Evolutionary conservation across 2,329 filamentous ascomycete genomes (phyloP).

Genomic region (Thelonectria blattea): DNA sequence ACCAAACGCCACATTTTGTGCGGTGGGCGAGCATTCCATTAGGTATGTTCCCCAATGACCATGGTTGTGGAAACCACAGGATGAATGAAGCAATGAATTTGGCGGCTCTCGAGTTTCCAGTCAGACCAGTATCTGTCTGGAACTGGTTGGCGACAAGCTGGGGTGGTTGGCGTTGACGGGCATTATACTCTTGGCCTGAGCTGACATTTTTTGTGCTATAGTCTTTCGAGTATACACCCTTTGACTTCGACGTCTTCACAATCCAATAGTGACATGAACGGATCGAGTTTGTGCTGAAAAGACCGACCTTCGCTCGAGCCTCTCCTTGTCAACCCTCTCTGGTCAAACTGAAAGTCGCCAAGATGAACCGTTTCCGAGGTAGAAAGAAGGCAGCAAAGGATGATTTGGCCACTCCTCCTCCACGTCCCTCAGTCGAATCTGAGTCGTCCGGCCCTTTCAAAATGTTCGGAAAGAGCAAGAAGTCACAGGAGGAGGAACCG

Average conservation of each 20-base stretch:
- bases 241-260: background rate
- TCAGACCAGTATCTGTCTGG: background rate
- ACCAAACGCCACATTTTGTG: constrained; percentile 2
- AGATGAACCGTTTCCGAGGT: constrained; percentile 79
- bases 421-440: constrained; percentile 60
- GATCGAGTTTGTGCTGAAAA: constrained; percentile 8
- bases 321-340: background rate
- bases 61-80: background rate
- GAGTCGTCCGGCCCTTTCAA: constrained; percentile 60
- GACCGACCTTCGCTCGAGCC: constrained; percentile 4
- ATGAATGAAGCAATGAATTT: background rate
- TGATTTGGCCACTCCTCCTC: constrained; percentile 48
- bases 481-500: constrained; percentile 59
- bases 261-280: background rate
- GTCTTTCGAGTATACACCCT: background rate
- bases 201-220: background rate
- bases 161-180: background rate
- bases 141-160: background rate
- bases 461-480: constrained; percentile 63
- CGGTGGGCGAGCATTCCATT: constrained; percentile 4
- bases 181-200: background rate
- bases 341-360: constrained; percentile 13
- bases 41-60: constrained; percentile 29
- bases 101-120: background rate
- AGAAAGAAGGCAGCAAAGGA: constrained; percentile 74